Base-by-base conservation (phyloP, 225 moss, liverwort and hornwort species). In the Physcomitrium patens region DNA sequence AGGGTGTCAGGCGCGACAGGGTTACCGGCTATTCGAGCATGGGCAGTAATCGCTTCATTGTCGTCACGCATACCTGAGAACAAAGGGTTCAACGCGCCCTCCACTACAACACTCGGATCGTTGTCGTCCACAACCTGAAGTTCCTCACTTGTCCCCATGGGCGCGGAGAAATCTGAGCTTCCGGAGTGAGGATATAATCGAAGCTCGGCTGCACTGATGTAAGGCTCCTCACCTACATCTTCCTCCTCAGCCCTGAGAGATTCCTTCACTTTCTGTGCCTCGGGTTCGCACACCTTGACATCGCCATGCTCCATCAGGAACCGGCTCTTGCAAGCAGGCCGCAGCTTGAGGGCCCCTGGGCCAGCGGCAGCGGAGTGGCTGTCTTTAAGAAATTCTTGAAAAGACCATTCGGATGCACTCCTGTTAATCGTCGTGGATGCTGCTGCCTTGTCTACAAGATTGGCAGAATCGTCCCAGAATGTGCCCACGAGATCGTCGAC, bases 381-480 rank as follows among this genome's bases (percentile, higher is more conserved):
- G 54, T 79, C 81, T 50, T 85, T 90, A 46, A 90, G 69, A 67
- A 92, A 88, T 41, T 90, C 88, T 69, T 92, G 90, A 47, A 92
- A 90, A 37, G 86, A 86, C 84, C 86, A 90, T 68, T 85, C 88
- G 20, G 88, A 86, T 19, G 82, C 50, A 55, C 86, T 84, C 47
- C 90, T 80, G 46, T 78, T 83, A 70, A 90, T 77, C 16, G 31
- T 27, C 43, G 18, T 3, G 8, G 60, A 37, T 37, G 31, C 3
- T 7, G 60, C 17, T 14, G 57, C 50, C 57, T 43, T 60, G 17
- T 63, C 53, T 0, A 47, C 59, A 8, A 52, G 23, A 51, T 8
- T 69, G 37, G 69, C 31, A 12, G 77, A 77, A 1, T 70, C 79
- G 53, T 67, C 47, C 81, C 81, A 81, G 77, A 81, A 81, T 18